These are phyloP conservation scores for Microbotryomycetes sp. DNA, from an alignment of 1,284 basidiomycete genomes.

Conservation along the genomic window DNA sequence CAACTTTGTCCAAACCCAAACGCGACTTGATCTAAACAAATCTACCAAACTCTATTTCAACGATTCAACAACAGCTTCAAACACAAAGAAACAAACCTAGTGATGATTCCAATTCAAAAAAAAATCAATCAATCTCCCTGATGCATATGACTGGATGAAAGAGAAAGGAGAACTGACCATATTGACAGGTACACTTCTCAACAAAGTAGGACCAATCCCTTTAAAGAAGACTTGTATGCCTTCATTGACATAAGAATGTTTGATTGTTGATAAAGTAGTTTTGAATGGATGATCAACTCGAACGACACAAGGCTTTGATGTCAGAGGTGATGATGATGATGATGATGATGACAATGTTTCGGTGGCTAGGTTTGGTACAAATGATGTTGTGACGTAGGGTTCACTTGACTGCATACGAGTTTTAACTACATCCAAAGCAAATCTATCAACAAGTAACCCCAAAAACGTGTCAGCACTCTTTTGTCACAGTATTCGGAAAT, in stretches of 20 bases:
- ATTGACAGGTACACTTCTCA: constrained; percentile 56
- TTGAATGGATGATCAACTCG: constrained; percentile 49
- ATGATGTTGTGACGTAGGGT: constrained; percentile 7
- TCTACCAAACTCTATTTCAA: neutral
- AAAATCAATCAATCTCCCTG: neutral
- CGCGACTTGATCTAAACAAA: too few species aligned
- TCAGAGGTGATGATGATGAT: neutral
- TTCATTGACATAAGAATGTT: constrained; percentile 58
- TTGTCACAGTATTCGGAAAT: too few species aligned
- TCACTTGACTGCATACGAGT: constrained; percentile 64
- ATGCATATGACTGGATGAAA: too few species aligned
- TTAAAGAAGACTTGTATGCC: constrained; percentile 63
- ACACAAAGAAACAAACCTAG: constrained; percentile 39
- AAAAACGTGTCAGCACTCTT: too few species aligned
- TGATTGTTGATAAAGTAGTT: constrained; percentile 54
- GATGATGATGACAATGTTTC: constrained; percentile 13
- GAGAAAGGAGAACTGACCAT: constrained; percentile 41
- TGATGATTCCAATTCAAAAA: neutral
- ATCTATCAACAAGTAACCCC: constrained; percentile 14
- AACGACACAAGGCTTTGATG: neutral
- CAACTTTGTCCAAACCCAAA: too few species aligned
- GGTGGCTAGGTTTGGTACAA: neutral
- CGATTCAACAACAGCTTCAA: constrained; percentile 42
- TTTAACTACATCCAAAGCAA: constrained; percentile 79
- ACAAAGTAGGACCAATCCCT: constrained; percentile 68